Base-by-base conservation (phyloP, 352 stramenopile species). In the Phytophthora pluvialis region DNA sequence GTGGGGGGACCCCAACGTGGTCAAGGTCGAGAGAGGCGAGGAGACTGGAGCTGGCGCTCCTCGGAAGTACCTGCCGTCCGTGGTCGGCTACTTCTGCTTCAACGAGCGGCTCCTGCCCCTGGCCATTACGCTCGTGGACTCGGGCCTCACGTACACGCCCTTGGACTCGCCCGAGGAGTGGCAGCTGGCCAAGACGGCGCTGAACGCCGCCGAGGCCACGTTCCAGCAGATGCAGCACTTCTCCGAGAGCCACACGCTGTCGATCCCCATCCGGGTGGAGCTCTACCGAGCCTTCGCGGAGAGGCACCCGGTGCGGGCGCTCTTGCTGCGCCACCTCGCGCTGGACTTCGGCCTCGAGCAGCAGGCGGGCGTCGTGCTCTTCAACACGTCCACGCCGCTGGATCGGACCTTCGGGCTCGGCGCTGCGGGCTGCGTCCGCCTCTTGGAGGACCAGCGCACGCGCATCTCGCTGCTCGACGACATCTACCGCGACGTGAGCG, bases 151-250 rank as follows among this genome's bases (percentile, higher is more conserved):
- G 21, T 88, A 88, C 73, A 78, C 79, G 40, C 74, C 74, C 6
- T 77, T 75, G 40, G 72, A 86, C 40, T 43, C 51, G 9, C 40
- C 43, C 0, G 61, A 72, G 8, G 79, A 86, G 70, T 88, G 77
- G 75, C 62, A 67, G 28, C 63, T 86, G 12, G 80, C 77, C 60
- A 88, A 84, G 60, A 77, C 76, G 28, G 75, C 66, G 15, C 62
- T 85, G 11, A 79, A 88, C 28, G 57, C 75, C 3, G 73, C 70
- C 40, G 75, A 81, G 36, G 64, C 69, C 51, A 75, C 66, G 12
- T 77, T 73, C 64, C 79, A 88, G 60, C 64, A 88, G 63, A 72
- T 86, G 61, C 66, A 74, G 53, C 79, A 88, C 70, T 79, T 85
- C 42, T 68, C 59, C 15, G 77, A 86, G 51, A 81, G 73, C 11